phyloP scores from a whole-genome alignment of 306 rosid genomes.

The Lathyrus tuberosus region DNA sequence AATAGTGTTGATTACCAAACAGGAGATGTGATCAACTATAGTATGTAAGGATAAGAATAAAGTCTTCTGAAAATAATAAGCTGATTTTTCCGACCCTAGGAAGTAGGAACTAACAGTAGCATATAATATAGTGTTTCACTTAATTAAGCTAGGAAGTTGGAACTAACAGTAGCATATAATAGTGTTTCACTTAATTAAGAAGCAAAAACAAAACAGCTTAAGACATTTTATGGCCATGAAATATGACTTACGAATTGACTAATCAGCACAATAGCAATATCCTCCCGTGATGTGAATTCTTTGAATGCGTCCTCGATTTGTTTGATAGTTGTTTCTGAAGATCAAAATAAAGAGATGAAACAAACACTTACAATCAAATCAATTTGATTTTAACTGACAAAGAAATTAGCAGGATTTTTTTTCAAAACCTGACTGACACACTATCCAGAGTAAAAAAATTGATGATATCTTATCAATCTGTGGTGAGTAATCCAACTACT shows the following conservation, averaged over 20 bases:
- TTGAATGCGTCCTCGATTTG: constrained; percentile 95
- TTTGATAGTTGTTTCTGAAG: constrained; percentile 84
- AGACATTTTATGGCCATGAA: constrained; percentile 26
- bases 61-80: constrained; percentile 22
- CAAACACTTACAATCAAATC: constrained; percentile 32
- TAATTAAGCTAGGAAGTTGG: too few species aligned
- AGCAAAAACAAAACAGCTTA: not conserved
- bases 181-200: constrained; percentile 23
- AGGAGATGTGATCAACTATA: constrained; percentile 6
- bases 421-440: constrained; percentile 10
- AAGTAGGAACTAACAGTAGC: constrained; percentile 19
- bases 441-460: not conserved
- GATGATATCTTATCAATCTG: constrained; percentile 13
- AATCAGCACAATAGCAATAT: constrained; percentile 81
- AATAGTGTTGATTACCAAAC: constrained; percentile 21
- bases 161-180: too few species aligned
- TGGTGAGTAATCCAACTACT: constrained; percentile 21
- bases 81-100: too few species aligned
- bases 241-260: constrained; percentile 88
- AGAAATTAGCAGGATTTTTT: not conserved
- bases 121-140: too few species aligned
- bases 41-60: constrained; percentile 24
- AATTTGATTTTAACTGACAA: constrained; percentile 35
- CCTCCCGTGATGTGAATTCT: constrained; percentile 84
- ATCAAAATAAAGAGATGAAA: constrained; percentile 22